Conservation (phyloP, 202 grass and related monocot genomes). For the Bolboschoenoplectus hybrid region DNA sequence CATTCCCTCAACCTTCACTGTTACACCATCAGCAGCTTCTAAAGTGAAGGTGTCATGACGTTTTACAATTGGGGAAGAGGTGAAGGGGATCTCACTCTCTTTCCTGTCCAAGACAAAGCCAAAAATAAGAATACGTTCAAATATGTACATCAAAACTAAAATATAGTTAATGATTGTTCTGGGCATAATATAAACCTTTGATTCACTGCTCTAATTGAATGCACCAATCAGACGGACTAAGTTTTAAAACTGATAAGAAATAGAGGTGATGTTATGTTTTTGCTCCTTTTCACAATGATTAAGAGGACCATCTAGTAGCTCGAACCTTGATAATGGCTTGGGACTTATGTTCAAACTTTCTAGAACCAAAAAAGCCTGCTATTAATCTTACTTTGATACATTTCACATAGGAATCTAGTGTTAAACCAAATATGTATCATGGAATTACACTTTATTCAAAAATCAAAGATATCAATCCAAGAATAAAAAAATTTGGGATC, state of each 20-base stretch:
- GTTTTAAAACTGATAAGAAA: background rate
- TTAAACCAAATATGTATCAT: background rate
- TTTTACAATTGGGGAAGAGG: constrained; percentile 53
- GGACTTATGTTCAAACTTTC: background rate
- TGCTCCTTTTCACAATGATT: constrained; percentile 3
- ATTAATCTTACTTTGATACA: background rate
- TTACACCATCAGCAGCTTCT: constrained; percentile 52
- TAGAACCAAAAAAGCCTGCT: no score
- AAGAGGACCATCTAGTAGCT: background rate
- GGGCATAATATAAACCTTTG: background rate
- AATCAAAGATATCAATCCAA: background rate
- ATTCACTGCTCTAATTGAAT: constrained; percentile 6
- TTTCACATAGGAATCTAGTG: background rate
- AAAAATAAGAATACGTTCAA: background rate
- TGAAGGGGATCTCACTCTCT: constrained; percentile 28
- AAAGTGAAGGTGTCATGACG: constrained; percentile 40
- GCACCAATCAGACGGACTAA: background rate
- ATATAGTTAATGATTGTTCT: background rate
- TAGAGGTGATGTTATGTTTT: background rate
- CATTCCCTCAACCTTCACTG: constrained; percentile 42
- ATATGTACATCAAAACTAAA: background rate
- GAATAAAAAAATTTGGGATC: background rate
- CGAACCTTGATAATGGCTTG: no score
- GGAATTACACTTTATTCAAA: background rate
- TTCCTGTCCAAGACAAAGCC: constrained; percentile 13